Conservation (phyloP, 305 asterid genomes). For the Solanum chacoense region DNA sequence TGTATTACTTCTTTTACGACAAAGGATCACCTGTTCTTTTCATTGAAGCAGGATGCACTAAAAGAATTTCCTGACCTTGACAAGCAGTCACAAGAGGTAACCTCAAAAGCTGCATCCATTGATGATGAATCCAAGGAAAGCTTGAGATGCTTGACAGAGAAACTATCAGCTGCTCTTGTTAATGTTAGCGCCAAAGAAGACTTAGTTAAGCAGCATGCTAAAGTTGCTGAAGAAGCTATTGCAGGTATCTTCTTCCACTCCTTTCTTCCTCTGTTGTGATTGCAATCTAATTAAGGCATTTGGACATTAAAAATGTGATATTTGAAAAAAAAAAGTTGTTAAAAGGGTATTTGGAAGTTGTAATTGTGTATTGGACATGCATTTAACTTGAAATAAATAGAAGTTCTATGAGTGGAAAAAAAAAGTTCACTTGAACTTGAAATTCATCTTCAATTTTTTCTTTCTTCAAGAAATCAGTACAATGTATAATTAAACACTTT, state of each 20-base stretch:
- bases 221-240: conserved; percentile 93
- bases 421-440: not conserved
- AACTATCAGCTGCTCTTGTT: conserved; percentile 79
- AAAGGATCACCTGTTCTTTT: not conserved
- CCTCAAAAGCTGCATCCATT: conserved; percentile 17
- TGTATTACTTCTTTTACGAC: not conserved
- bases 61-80: conserved; percentile 32
- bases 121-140: conserved; percentile 41
- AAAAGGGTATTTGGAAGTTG: not conserved
- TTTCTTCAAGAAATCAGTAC: not conserved
- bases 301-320: not conserved
- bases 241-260: conserved; percentile 39
- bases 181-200: conserved; percentile 81
- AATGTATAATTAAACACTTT: not conserved
- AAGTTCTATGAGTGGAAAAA: not conserved
- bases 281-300: not conserved
- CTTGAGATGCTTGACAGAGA: conserved; percentile 42
- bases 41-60: conserved; percentile 37
- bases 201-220: conserved; percentile 80
- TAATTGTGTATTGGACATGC: not conserved
- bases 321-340: not conserved
- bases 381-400: not conserved
- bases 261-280: not conserved
- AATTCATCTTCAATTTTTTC: not conserved
- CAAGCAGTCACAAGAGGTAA: conserved; percentile 44